Base-by-base conservation (phyloP, 1,139 yeast genomes). In the Pichia sp. region DNA sequence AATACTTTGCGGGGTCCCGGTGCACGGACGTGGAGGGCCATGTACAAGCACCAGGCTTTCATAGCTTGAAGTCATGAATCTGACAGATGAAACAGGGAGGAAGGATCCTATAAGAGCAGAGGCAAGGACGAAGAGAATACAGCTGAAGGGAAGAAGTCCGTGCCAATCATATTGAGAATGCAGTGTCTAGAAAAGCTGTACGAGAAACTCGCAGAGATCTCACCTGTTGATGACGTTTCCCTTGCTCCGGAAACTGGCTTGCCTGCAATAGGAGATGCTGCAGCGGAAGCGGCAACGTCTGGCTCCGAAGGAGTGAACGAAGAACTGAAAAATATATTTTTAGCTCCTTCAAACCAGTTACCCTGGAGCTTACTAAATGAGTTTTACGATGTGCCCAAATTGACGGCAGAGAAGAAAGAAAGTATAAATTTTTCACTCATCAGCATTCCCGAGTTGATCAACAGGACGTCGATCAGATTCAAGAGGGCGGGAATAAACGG, bases 401-500 rank as follows among this genome's bases (percentile, higher is more conserved):
- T 67, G 10, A 55, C 62, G 21, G 55, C 57, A 25, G 61, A 60
- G 26, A 60, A 60, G 42, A 55, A 62, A 4, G 56, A 62, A 7
- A 47, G 47, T 3, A 56, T 66, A 25, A 58, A 60, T 44, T 48
- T 54, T 10, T 55, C 64, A 16, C 68, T 86, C 53, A 64, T 84
- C 30, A 67, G 71, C 18, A 58, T 73, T 2, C 91, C 95, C 0
- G 69, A 73, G 12, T 70, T 80, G 3, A 70, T 82, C 18, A 74
- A 75, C 22, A 72, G 88, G 58, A 80, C 89, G 0, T 68, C 78
- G 0, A 75, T 80, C 53, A 71, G 87, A 49, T 82, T 83, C 65
- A 80, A 79, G 58, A 72, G 99, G 61, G 68, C 74, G 13, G 99
- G 99, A 0, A 75, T 95, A 5, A 75, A 77, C 4, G 98, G 98